Base-by-base conservation (phyloP, 441 rosid genomes). In the Erodium moschatum region DNA sequence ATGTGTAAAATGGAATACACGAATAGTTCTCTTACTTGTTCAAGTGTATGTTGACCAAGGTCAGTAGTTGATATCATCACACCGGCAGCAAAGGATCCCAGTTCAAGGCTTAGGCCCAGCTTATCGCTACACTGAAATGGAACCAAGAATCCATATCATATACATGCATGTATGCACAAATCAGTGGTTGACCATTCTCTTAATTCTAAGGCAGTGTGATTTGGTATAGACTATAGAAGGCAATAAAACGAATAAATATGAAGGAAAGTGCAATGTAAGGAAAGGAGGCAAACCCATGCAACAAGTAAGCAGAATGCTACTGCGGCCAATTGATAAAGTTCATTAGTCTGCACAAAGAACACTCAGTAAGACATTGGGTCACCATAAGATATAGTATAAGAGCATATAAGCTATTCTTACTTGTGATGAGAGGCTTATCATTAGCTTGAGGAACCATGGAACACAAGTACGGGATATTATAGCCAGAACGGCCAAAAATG, bases 31-130 rank as follows among this genome's bases (percentile, higher is more conserved):
- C 86, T 77, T 85, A 90, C 98, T 78, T 90, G 98, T 75, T 93
- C 98, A 76, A 90, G 96, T 4, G 98, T 90, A 77, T 93, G 92
- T 72, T 87, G 97, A 65, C 82, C 97, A 64, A 89, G 92, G 81
- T 90, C 98, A 72, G 98, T 90, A 44, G 97, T 90, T 72, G 98
- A 86, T 74, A 93, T 93, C 98, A 93, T 93, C 82, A 93, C 95
- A 64, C 97, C 97, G 58, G 97, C 96, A 76, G 97, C 98, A 70
- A 93, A 93, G 56, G 98, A 93, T 64, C 98, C 98, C 78, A 93
- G 79, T 86, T 93, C 98, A 78, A 93, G 95, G 80, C 98, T 89
- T 70, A 93, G 78, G 71, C 98, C 98, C 77, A 93, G 81, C 85
- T 93, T 90, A 78, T 93, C 97, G 70, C 98, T 87, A 87, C 91